phyloP scores from a whole-genome alignment of 805 yeast species.

The Sugiyamaella lignohabitans region DNA sequence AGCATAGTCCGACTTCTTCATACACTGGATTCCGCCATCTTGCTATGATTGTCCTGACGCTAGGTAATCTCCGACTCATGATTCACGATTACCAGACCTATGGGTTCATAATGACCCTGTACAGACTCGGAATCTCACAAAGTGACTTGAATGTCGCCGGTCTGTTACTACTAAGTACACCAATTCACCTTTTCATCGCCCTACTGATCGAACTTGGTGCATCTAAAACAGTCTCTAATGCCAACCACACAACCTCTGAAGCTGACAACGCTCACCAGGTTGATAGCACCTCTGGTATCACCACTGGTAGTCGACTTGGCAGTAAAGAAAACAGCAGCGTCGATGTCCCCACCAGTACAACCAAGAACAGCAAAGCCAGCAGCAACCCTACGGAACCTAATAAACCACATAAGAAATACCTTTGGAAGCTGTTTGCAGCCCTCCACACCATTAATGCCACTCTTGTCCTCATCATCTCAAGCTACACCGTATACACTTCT shows the following conservation, averaged over 20 bases:
- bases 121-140: conserved; percentile 27
- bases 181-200: conserved; percentile 34
- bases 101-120: conserved; percentile 31
- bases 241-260: background rate
- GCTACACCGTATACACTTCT: conserved; percentile 29
- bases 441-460: conserved; percentile 31
- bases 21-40: conserved; percentile 38
- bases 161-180: conserved; percentile 26
- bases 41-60: conserved; percentile 33
- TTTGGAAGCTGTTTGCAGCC: conserved; percentile 29
- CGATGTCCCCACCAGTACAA: background rate
- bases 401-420: conserved; percentile 20
- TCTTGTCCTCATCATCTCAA: conserved; percentile 27
- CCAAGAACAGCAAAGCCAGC: background rate
- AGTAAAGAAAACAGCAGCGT: background rate
- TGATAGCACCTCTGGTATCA: background rate
- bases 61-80: conserved; percentile 36
- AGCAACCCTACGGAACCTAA: background rate
- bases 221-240: conserved; percentile 15
- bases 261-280: background rate
- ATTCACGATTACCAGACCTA: conserved; percentile 34
- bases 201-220: conserved; percentile 33
- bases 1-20: conserved; percentile 17
- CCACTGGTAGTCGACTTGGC: background rate
- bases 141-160: conserved; percentile 28